phyloP scores from a whole-genome alignment of 768 basidiomycete genomes.

The Leccinellum rugosiceps region DNA sequence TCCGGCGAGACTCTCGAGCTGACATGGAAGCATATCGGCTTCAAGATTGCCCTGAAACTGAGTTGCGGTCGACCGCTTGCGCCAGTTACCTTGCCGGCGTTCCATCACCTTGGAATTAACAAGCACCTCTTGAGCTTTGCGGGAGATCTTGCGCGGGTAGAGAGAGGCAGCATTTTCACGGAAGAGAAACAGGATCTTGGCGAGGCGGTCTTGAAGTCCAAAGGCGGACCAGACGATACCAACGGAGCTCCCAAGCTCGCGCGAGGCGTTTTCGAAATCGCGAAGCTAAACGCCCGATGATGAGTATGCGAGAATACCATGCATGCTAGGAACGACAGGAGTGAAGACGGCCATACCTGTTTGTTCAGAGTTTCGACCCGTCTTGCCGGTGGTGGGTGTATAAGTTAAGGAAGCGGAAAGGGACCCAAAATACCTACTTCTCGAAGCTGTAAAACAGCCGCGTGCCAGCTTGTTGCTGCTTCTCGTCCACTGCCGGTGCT shows the following conservation, averaged over 20 bases:
- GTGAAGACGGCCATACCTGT: conserved; percentile 31
- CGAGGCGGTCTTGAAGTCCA: conserved; percentile 46
- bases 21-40: conserved; percentile 43
- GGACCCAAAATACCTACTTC: conserved; percentile 28
- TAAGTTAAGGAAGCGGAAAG: not conserved
- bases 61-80: conserved; percentile 36
- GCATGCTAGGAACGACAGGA: not conserved
- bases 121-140: conserved; percentile 34
- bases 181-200: conserved; percentile 48
- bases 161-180: conserved; percentile 52
- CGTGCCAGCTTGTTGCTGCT: conserved; percentile 44
- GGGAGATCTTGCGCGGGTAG: conserved; percentile 44
- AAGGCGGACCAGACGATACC: conserved; percentile 53
- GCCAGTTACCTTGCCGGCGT: conserved; percentile 27
- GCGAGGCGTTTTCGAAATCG: conserved; percentile 52
- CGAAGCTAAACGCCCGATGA: conserved; percentile 35
- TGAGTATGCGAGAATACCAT: not conserved
- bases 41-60: conserved; percentile 38
- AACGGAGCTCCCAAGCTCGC: conserved; percentile 52
- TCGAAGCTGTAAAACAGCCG: conserved; percentile 44
- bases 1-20: conserved; percentile 42
- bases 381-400: conserved; percentile 21
- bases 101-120: conserved; percentile 32
- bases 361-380: conserved; percentile 47
- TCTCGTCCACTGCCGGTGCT: conserved; percentile 45